Percentiles rank a stretch among this genome's conserved stretches.
Conservation (phyloP, 345 rosid genomes). For the Citrus australasica region DNA sequence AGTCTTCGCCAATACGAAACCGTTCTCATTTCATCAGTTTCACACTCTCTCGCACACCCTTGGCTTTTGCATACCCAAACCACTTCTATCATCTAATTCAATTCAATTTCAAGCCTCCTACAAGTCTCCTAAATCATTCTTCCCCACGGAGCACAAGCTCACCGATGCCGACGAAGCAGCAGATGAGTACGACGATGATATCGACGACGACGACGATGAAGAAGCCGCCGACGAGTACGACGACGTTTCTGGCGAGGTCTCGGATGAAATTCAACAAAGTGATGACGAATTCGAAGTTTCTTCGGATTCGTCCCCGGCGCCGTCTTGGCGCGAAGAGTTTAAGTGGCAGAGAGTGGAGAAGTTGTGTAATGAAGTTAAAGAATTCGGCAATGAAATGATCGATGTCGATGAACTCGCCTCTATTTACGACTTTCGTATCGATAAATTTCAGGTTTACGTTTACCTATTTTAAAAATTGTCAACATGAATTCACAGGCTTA, state of each 20-base stretch:
- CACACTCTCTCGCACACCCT: constrained; percentile 24
- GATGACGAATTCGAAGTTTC: constrained; percentile 50
- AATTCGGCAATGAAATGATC: constrained; percentile 70
- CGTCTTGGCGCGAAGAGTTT: constrained; percentile 39
- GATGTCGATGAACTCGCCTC: constrained; percentile 77
- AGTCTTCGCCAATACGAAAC: constrained; percentile 11
- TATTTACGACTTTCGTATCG: constrained; percentile 79
- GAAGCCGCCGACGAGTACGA: constrained; percentile 69
- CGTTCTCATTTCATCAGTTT: constrained; percentile 21
- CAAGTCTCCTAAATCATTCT: constrained; percentile 41
- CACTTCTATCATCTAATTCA: constrained; percentile 21
- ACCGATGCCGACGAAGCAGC: constrained; percentile 57
- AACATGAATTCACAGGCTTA: background rate
- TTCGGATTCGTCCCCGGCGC: constrained; percentile 22
- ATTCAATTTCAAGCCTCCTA: constrained; percentile 24
- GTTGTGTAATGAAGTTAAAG: constrained; percentile 57
- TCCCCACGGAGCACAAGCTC: constrained; percentile 53
- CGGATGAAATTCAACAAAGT: constrained; percentile 35
- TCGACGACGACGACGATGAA: constrained; percentile 39
- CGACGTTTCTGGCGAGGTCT: constrained; percentile 33
- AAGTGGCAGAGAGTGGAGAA: constrained; percentile 75
- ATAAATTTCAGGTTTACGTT: constrained; percentile 77
- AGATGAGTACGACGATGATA: constrained; percentile 45
- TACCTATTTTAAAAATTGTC: background rate
- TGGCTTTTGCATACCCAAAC: constrained; percentile 24